A percentile compares a stretch with the other conserved stretches of the same genome.
Evolutionary conservation across 2,329 filamentous ascomycete genomes (phyloP).

Genomic region (Laburnicola sp.): DNA sequence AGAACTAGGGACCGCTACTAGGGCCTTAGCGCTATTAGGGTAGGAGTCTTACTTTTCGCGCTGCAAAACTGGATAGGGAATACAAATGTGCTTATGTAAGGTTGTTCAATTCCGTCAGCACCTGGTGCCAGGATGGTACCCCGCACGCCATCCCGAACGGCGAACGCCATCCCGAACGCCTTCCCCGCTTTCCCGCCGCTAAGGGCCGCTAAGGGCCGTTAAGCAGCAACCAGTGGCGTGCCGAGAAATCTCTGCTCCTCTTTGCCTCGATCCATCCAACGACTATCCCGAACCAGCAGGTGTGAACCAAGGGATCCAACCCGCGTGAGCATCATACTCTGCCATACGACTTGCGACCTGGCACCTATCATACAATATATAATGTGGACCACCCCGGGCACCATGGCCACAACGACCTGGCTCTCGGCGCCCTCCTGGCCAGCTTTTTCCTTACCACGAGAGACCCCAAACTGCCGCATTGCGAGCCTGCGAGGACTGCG

Average conservation of each 20-base stretch:
- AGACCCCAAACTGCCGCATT: background rate
- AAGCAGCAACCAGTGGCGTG: background rate
- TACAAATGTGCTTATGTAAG: too few species aligned
- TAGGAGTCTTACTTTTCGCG: too few species aligned
- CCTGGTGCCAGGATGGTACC: too few species aligned
- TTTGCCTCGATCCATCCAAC: background rate
- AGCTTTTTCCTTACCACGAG: background rate
- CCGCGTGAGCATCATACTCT: background rate
- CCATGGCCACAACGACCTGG: background rate
- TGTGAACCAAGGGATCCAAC: background rate
- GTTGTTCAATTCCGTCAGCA: too few species aligned
- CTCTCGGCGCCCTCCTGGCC: background rate
- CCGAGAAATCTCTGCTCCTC: constrained; percentile 5
- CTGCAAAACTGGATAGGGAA: too few species aligned
- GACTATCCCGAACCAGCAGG: constrained; percentile 2
- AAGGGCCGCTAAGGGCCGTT: background rate
- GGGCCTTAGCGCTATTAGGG: too few species aligned
- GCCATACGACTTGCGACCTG: background rate
- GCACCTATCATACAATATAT: background rate
- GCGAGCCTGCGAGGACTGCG: background rate
- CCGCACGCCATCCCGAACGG: too few species aligned
- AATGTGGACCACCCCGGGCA: background rate
- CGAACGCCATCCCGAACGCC: too few species aligned
- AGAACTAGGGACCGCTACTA: too few species aligned
- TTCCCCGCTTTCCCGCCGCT: background rate